Conservation (phyloP, 2,329 filamentous ascomycete genomes). For the Aspergillus caelatus region DNA sequence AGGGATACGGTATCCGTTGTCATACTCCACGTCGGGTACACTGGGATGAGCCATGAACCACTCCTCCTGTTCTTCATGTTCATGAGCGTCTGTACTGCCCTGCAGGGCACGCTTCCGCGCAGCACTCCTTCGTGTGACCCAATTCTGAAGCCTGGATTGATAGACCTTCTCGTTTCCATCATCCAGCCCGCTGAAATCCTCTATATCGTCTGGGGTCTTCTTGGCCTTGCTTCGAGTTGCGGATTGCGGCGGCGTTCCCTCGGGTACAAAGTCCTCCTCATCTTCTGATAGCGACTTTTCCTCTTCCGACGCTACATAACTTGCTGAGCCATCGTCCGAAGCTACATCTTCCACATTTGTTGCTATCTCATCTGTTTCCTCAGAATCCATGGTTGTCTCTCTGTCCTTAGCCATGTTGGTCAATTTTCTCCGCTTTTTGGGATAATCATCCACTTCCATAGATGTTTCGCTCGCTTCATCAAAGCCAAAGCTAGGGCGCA, state of each 20-base stretch:
- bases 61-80: conserved; percentile 54
- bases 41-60: conserved; percentile 88
- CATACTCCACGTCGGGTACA: conserved; percentile 72
- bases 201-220: conserved; percentile 45
- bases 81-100: conserved; percentile 43
- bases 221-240: conserved; percentile 22
- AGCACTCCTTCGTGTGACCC: conserved; percentile 67
- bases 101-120: conserved; percentile 56
- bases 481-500: conserved; percentile 71
- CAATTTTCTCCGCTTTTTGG: conserved; percentile 41
- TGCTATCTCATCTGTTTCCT: conserved; percentile 11
- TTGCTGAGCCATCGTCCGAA: conserved; percentile 36
- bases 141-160: conserved; percentile 71
- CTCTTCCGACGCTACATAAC: conserved; percentile 36
- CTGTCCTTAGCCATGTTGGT: conserved; percentile 10
- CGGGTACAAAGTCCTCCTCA: conserved; percentile 38
- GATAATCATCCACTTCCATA: conserved; percentile 31
- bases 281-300: conserved; percentile 35
- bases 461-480: conserved; percentile 40
- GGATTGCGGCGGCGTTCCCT: conserved; percentile 28
- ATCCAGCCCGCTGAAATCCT: conserved; percentile 70
- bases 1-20: conserved; percentile 76
- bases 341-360: conserved; percentile 19
- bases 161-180: conserved; percentile 88
- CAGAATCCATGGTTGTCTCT: background rate